phyloP scores from a whole-genome alignment of 2,329 filamentous ascomycete genomes.

The Helotiales sp. region DNA sequence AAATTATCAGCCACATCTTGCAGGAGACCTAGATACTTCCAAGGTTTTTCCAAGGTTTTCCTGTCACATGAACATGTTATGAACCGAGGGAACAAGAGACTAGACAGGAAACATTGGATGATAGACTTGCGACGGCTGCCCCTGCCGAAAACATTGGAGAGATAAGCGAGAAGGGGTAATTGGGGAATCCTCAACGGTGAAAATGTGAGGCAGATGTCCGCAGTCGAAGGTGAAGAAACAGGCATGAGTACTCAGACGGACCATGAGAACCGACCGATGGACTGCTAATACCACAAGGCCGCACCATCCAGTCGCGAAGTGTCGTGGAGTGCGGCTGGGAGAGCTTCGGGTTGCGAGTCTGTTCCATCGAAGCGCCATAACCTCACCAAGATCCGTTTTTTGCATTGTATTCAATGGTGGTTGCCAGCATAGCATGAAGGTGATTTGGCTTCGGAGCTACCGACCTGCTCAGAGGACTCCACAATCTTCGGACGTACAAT shows the following conservation, averaged over 20 bases:
- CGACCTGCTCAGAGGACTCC: neutral
- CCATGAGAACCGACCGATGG: neutral
- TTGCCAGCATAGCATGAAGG: neutral
- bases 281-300: neutral
- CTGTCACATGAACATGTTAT: neutral
- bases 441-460: neutral
- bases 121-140: neutral
- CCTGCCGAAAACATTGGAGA: neutral
- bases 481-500: neutral
- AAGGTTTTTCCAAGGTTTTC: conserved; percentile 2
- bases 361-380: neutral
- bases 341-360: neutral
- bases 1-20: neutral
- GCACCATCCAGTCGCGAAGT: neutral
- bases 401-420: neutral
- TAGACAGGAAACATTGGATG: neutral
- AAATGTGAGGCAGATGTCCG: neutral
- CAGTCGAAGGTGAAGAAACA: neutral
- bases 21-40: conserved; percentile 3
- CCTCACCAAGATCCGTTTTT: neutral
- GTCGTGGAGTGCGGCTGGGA: neutral
- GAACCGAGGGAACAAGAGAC: neutral
- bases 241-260: neutral
- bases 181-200: neutral
- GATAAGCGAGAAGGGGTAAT: neutral